phyloP scores from a whole-genome alignment of 169 alveolate species.

The Cryptosporidium ryanae region DNA sequence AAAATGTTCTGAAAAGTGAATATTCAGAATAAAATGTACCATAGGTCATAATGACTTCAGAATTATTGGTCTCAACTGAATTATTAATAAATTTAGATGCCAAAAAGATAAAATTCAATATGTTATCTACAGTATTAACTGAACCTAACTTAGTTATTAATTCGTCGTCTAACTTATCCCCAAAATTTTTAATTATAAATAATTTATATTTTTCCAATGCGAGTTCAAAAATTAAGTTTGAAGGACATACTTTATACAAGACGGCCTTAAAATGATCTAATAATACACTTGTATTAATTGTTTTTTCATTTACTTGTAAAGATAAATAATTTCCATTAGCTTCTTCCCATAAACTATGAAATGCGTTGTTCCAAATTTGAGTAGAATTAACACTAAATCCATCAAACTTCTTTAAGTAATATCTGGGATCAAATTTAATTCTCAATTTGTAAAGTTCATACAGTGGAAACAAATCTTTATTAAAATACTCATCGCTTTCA shows the following conservation, averaged over 20 bases:
- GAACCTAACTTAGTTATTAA: slow-evolving; percentile 1
- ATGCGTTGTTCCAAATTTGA: slow-evolving; percentile 25
- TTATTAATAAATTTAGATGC: too few relatives aligned
- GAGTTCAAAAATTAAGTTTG: not conserved
- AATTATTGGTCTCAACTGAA: not conserved
- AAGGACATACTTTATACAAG: not conserved
- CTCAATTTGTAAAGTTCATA: slow-evolving; percentile 36
- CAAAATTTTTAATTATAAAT: not conserved
- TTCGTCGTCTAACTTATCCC: not conserved
- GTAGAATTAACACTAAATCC: slow-evolving; percentile 8
- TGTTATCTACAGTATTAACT: not conserved
- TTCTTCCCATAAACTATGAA: slow-evolving; percentile 1
- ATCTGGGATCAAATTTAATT: not conserved
- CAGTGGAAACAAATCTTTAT: slow-evolving; percentile 10
- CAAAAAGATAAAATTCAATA: slow-evolving; percentile 1
- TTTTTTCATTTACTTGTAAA: not conserved
- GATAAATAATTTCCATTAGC: not conserved
- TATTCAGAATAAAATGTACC: too few relatives aligned
- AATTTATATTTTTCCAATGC: slow-evolving; percentile 6
- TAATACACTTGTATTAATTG: not conserved
- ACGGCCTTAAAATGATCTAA: not conserved
- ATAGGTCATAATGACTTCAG: too few relatives aligned
- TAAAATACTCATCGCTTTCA: not conserved
- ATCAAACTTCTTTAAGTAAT: not conserved
- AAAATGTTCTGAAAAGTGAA: not conserved